Base-by-base conservation (phyloP, 1,284 basidiomycete genomes). In the Apiotrichum gracile region DNA sequence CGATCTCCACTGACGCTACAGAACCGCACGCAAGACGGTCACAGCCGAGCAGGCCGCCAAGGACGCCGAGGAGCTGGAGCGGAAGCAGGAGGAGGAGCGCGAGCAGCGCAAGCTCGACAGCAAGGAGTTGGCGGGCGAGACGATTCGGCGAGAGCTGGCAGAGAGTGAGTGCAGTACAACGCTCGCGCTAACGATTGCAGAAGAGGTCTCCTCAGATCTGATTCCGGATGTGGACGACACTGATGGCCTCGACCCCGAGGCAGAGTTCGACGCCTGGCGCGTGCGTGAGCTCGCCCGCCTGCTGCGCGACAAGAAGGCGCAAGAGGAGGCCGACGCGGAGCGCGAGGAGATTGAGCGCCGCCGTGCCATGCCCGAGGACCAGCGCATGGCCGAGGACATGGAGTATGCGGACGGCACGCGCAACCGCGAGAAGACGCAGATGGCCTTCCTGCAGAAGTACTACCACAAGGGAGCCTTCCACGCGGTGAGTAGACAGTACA, bases 391-490 rank as follows among this genome's bases (percentile, higher is more conserved):
- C 68, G 94, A 97, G 73, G 94, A 98, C 71, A 67, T 91, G 56
- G 92, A 88, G 71, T 83, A 80, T 42, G 93, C 92, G 3, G 81
- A 89, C 58, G 83, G 86, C 69, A 79, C 82, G 37, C 80, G 93
- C 49, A 85, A 87, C 49, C 66, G 60, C 50, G 72, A 74, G 44
- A 72, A 73, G 57, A 64, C 90, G 3, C 80, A 88, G 58, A 88
- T 92, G 72, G 88, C 85, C 65, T 97, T 98, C 78, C 75, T 97
- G 65, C 92, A 98, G 73, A 97, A 96, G 76, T 98, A 97, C 73
- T 97, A 92, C 83, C 96, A 98, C 79, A 97, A 97, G 77, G 96
- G 96, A 66, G 93, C 92, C 55, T 98, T 98, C 80, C 92, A 96
- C 75, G 90, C 89, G 81, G 90, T 29, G 35, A 22, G 16, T 40